phyloP scores from a whole-genome alignment of 768 basidiomycete genomes.

The Trametes elegans region DNA sequence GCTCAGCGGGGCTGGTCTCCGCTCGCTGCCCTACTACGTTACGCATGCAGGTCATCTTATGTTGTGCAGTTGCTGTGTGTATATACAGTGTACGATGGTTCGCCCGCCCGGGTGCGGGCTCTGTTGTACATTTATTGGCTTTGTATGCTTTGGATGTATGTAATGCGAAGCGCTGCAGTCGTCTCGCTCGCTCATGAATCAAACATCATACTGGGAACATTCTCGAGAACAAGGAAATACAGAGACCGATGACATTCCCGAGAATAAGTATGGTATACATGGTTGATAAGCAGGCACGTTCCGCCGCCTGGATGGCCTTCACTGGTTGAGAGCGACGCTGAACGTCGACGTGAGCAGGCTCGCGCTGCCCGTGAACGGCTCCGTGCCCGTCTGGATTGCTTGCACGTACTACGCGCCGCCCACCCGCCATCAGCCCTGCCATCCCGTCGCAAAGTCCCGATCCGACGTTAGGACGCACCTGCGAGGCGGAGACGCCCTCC shows the following conservation, averaged over 20 bases:
- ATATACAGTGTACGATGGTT: no score
- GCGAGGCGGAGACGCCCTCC: conserved; percentile 46
- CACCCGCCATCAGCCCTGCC: neutral
- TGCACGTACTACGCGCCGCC: conserved; percentile 42
- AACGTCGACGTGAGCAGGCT: conserved; percentile 41
- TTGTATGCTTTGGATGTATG: no score
- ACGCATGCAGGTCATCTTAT: no score
- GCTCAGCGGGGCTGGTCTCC: no score
- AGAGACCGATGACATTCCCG: neutral
- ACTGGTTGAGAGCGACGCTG: conserved; percentile 37
- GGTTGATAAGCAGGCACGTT: neutral
- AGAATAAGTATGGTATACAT: neutral
- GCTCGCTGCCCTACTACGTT: no score
- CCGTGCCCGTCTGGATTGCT: conserved; percentile 53
- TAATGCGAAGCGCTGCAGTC: no score
- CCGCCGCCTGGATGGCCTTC: neutral
- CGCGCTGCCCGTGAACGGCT: conserved; percentile 52
- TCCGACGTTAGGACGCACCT: conserved; percentile 31
- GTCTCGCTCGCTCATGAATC: no score
- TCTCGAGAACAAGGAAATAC: no score
- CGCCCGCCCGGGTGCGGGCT: no score
- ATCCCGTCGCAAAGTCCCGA: neutral
- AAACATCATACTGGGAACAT: no score
- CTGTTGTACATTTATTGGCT: no score
- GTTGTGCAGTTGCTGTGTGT: no score